These are phyloP conservation scores for Fusarium sp. DNA, from an alignment of 2,329 filamentous ascomycete species.

Conservation along the genomic window DNA sequence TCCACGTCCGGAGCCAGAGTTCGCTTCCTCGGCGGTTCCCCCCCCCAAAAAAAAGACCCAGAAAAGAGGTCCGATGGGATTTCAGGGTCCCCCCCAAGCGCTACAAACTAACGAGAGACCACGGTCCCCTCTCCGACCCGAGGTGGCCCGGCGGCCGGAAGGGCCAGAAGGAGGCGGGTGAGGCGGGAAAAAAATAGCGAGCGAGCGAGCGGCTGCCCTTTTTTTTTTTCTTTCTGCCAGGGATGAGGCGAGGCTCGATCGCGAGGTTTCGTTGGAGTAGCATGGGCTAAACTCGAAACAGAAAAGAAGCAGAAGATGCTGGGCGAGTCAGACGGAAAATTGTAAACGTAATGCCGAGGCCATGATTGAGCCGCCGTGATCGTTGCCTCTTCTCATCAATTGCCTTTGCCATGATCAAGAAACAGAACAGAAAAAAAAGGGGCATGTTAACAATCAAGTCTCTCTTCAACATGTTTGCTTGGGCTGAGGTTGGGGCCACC, in stretches of 20 bases:
- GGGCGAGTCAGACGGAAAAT: slow-evolving; percentile 35
- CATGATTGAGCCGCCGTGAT: slow-evolving; percentile 14
- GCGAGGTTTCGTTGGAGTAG: not conserved
- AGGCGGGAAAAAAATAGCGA: slow-evolving; percentile 38
- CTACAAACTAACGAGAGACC: slow-evolving; percentile 23
- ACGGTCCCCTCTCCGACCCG: slow-evolving; percentile 20
- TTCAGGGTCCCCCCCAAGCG: slow-evolving; percentile 42
- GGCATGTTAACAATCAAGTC: not conserved
- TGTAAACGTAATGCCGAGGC: slow-evolving; percentile 30
- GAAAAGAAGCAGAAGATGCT: slow-evolving; percentile 39
- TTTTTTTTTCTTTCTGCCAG: not conserved
- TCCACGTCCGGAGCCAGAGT: slow-evolving; percentile 13
- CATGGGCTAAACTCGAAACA: slow-evolving; percentile 27
- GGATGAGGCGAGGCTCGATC: slow-evolving; percentile 36
- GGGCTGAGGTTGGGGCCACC: slow-evolving; percentile 7
- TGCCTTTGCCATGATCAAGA: not conserved
- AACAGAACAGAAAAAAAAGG: not conserved
- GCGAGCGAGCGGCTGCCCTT: not conserved
- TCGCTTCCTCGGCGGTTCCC: slow-evolving; percentile 26
- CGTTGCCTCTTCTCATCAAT: slow-evolving; percentile 1
- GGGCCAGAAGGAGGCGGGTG: slow-evolving; percentile 38
- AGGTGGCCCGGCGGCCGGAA: slow-evolving; percentile 37
- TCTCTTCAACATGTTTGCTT: not conserved
- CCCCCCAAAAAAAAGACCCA: not conserved
- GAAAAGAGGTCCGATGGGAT: slow-evolving; percentile 26